A percentile compares a stretch with the other conserved stretches of the same genome.
These are phyloP conservation scores for Dryadomyces quercivorus DNA, from an alignment of 2,329 filamentous ascomycete genomes.

Conservation along the genomic window DNA sequence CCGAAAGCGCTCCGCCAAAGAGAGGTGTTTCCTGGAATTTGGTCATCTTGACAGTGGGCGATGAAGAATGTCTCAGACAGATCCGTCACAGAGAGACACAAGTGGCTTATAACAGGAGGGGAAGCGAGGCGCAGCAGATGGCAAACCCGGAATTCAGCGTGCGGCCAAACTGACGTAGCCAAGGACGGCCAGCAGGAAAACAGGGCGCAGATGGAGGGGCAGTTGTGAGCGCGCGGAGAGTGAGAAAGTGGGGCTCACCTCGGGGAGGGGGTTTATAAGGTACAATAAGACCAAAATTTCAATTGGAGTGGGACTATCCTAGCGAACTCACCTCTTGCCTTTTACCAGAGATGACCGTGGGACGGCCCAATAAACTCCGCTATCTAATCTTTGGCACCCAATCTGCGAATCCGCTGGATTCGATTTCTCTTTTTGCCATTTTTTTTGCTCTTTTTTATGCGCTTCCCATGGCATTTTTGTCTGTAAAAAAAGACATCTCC, in stretches of 20 bases:
- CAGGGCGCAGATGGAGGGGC: neutral
- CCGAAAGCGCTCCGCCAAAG: constrained; percentile 60
- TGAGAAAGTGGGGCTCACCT: neutral
- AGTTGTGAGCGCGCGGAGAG: neutral
- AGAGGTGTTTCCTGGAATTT: constrained; percentile 45
- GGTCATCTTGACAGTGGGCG: constrained; percentile 28
- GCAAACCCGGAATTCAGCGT: neutral
- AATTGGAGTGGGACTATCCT: constrained; percentile 16
- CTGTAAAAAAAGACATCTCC: neutral
- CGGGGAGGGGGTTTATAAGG: neutral
- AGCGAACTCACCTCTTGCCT: constrained; percentile 17
- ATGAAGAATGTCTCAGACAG: too few relatives aligned
- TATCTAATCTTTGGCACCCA: constrained; percentile 15
- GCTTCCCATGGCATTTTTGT: neutral
- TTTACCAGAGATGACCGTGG: constrained; percentile 17
- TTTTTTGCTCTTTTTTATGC: constrained; percentile 1
- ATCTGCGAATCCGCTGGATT: constrained; percentile 11
- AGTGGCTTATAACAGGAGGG: neutral
- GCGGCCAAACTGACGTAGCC: neutral
- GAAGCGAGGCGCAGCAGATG: neutral
- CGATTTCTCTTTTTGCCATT: constrained; percentile 6
- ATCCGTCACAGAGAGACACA: neutral
- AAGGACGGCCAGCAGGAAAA: neutral
- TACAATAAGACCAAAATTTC: constrained; percentile 1
- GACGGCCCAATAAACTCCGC: constrained; percentile 14